Percentiles rank a stretch among this genome's conserved stretches.
phyloP scores from a whole-genome alignment of 495 filamentous ascomycete species.

The Aspergillus saccharolyticus region DNA sequence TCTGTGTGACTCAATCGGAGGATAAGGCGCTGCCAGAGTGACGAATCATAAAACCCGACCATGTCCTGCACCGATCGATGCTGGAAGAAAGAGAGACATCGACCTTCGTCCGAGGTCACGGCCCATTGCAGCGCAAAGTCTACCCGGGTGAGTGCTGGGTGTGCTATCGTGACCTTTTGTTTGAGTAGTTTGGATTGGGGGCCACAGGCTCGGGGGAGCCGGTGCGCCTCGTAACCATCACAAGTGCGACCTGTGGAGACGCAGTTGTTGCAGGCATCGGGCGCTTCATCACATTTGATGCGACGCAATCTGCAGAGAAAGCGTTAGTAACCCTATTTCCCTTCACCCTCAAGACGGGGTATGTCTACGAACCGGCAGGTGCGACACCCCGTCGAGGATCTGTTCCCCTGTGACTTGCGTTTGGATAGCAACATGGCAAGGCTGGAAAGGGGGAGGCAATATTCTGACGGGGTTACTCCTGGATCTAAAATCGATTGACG shows the following conservation, averaged over 20 bases:
- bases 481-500: not conserved
- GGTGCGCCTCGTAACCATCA: constrained; percentile 4
- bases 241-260: constrained; percentile 1
- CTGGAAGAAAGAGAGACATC: constrained; percentile 23
- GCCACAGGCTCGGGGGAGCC: not conserved
- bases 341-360: not conserved
- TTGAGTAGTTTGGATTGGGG: not conserved
- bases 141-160: not conserved
- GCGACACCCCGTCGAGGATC: constrained; percentile 9
- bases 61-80: constrained; percentile 15
- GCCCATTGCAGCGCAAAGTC: constrained; percentile 8
- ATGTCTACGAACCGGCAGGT: constrained; percentile 11
- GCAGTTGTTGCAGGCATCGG: constrained; percentile 7
- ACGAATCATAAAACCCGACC: constrained; percentile 15
- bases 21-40: constrained; percentile 18
- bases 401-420: not conserved
- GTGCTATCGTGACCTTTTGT: not conserved
- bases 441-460: not conserved
- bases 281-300: constrained; percentile 12
- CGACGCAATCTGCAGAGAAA: constrained; percentile 1
- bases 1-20: constrained; percentile 19
- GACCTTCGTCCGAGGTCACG: constrained; percentile 22
- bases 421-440: not conserved
- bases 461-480: not conserved
- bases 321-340: too few species aligned